These are phyloP conservation scores for Bryopsis sp. DNA, from an alignment of 139 green algal species.

Conservation along the genomic window DNA sequence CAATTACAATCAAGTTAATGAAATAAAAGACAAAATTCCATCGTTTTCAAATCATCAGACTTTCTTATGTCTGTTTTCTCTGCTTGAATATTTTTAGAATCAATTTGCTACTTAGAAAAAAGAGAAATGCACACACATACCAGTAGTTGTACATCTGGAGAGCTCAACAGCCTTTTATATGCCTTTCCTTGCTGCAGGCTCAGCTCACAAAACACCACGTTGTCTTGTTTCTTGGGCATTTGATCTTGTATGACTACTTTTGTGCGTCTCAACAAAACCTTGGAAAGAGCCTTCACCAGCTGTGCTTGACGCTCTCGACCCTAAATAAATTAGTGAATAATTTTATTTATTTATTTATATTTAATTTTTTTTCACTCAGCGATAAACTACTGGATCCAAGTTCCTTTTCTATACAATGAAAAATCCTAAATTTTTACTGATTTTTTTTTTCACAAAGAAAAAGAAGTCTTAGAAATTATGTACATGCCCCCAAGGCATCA, in stretches of 20 bases:
- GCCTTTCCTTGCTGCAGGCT: constrained; percentile 36
- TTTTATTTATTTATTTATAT: too few relatives aligned
- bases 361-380: too few relatives aligned
- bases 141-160: constrained; percentile 44
- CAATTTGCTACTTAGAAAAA: neutral
- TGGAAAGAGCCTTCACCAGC: constrained; percentile 27
- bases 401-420: too few relatives aligned
- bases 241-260: constrained; percentile 54
- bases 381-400: too few relatives aligned
- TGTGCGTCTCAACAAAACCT: constrained; percentile 50
- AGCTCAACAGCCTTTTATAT: constrained; percentile 32
- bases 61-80: neutral
- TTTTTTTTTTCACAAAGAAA: too few relatives aligned
- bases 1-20: neutral
- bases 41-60: neutral
- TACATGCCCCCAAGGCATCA: too few relatives aligned
- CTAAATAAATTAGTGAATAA: too few relatives aligned
- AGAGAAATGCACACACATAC: constrained; percentile 19
- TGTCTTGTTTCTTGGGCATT: constrained; percentile 63
- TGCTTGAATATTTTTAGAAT: neutral
- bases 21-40: neutral
- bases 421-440: too few relatives aligned
- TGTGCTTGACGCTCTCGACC: constrained; percentile 15
- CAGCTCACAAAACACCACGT: constrained; percentile 65
- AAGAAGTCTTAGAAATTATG: too few relatives aligned